A percentile compares a stretch with the other conserved stretches of the same genome.
Evolutionary conservation across 768 basidiomycete genomes (phyloP).

Genomic region (Lactarius akahatsu): DNA sequence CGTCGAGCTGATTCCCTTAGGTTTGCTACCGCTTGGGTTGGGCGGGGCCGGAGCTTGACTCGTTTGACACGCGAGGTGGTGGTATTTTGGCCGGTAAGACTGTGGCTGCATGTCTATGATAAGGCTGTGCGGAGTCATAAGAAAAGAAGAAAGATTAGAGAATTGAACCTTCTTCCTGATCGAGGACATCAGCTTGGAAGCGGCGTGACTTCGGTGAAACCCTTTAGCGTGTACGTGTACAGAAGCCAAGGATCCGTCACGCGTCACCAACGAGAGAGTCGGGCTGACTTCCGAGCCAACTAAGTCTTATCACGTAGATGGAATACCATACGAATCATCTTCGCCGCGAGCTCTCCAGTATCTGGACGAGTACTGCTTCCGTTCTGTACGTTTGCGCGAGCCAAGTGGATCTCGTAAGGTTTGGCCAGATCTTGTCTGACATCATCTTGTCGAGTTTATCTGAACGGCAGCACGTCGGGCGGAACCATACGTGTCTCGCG

Average conservation of each 20-base stretch:
- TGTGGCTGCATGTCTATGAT: constrained; percentile 1
- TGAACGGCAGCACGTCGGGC: constrained; percentile 79
- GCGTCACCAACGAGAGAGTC: constrained; percentile 41
- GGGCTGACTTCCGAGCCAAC: constrained; percentile 43
- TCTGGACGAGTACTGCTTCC: constrained; percentile 82
- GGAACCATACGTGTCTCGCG: constrained; percentile 92
- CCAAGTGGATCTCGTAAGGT: constrained; percentile 59
- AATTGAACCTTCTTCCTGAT: constrained; percentile 70
- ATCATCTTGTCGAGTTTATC: constrained; percentile 86
- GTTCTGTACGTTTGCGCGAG: constrained; percentile 49
- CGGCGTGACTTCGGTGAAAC: constrained; percentile 45
- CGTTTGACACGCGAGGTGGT: constrained; percentile 24
- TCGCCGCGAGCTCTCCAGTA: constrained; percentile 72
- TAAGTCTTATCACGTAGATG: not conserved
- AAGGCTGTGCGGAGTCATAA: constrained; percentile 11
- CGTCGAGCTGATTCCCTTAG: constrained; percentile 71
- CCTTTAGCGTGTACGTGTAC: constrained; percentile 28
- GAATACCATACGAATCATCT: constrained; percentile 62
- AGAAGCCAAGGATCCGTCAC: constrained; percentile 20
- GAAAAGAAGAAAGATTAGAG: not conserved
- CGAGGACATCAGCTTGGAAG: constrained; percentile 93
- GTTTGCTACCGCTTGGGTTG: constrained; percentile 37
- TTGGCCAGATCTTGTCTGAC: constrained; percentile 87
- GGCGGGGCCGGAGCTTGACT: constrained; percentile 14
- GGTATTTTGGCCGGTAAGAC: not conserved